These are phyloP conservation scores for Claviceps cyperi DNA, from an alignment of 2,329 filamentous ascomycete species.

Conservation along the genomic window DNA sequence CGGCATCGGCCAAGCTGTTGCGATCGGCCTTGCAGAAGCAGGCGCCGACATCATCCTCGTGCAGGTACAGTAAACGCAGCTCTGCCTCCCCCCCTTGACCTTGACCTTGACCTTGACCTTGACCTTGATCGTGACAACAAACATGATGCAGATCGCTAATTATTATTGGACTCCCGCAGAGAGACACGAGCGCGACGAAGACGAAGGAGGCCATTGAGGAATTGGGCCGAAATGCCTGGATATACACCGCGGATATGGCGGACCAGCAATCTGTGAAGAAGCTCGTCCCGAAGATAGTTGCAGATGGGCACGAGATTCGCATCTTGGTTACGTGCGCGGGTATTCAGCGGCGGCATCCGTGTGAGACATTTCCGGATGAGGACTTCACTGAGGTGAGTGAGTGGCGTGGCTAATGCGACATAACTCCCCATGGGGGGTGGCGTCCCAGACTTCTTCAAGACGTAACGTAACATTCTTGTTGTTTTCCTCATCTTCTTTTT, in stretches of 20 bases:
- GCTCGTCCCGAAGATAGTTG: constrained; percentile 46
- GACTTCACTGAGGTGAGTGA: constrained; percentile 54
- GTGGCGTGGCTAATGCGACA: too few relatives aligned
- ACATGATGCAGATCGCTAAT: too few relatives aligned
- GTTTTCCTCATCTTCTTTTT: not conserved
- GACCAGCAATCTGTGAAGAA: constrained; percentile 43
- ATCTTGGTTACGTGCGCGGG: constrained; percentile 80
- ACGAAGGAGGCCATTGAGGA: constrained; percentile 50
- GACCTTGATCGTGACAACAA: too few relatives aligned
- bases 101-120: not conserved
- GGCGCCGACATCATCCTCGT: constrained; percentile 42
- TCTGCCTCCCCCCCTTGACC: not conserved
- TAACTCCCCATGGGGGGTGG: too few relatives aligned
- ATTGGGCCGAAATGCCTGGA: constrained; percentile 49
- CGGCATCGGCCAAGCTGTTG: constrained; percentile 43
- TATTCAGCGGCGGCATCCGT: constrained; percentile 66
- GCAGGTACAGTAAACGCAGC: constrained; percentile 23
- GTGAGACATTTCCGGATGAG: constrained; percentile 57
- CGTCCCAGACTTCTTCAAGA: not conserved
- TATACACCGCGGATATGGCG: constrained; percentile 58
- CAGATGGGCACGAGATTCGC: constrained; percentile 49
- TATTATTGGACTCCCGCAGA: constrained; percentile 19
- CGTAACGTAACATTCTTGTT: not conserved
- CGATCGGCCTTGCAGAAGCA: constrained; percentile 42
- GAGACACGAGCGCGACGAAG: constrained; percentile 25